A percentile compares a stretch with the other conserved stretches of the same genome.
phyloP scores from a whole-genome alignment of 257 asterid genomes.

The Scutellaria galericulata region DNA sequence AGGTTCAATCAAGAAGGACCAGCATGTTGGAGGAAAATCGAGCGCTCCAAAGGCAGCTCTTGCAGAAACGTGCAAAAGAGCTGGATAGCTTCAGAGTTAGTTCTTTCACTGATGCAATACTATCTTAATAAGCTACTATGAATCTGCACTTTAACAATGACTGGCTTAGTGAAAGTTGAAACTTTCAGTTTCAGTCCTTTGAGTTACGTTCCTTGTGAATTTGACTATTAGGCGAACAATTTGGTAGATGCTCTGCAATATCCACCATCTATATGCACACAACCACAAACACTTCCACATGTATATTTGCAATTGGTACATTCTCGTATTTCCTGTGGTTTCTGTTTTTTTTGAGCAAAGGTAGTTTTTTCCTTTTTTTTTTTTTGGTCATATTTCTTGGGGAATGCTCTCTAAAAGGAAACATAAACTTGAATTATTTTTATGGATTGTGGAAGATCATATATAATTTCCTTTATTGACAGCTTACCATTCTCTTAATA shows the following conservation, averaged over 20 bases:
- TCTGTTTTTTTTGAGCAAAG: no score
- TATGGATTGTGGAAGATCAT: neutral
- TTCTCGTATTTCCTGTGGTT: no score
- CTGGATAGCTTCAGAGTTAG: constrained; percentile 84
- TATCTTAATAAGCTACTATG: neutral
- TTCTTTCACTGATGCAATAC: constrained; percentile 34
- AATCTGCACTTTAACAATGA: constrained; percentile 12
- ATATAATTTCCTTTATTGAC: neutral
- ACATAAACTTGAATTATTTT: no score
- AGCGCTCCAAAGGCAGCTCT: constrained; percentile 82
- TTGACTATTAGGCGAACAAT: neutral
- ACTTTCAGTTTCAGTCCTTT: neutral
- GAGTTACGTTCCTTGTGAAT: neutral
- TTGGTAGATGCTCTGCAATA: neutral
- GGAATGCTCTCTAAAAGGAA: neutral
- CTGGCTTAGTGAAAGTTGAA: neutral
- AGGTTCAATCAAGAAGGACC: constrained; percentile 72
- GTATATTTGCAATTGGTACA: no score
- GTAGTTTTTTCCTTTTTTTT: neutral
- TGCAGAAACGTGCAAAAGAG: constrained; percentile 85
- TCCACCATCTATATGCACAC: neutral
- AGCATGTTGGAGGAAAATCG: constrained; percentile 79
- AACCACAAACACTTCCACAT: neutral
- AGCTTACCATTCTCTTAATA: neutral
- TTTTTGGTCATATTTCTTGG: neutral